Percentiles rank a stretch among this genome's conserved stretches.
phyloP scores from a whole-genome alignment of 2,329 filamentous ascomycete species.

The Tothia fuscella region DNA sequence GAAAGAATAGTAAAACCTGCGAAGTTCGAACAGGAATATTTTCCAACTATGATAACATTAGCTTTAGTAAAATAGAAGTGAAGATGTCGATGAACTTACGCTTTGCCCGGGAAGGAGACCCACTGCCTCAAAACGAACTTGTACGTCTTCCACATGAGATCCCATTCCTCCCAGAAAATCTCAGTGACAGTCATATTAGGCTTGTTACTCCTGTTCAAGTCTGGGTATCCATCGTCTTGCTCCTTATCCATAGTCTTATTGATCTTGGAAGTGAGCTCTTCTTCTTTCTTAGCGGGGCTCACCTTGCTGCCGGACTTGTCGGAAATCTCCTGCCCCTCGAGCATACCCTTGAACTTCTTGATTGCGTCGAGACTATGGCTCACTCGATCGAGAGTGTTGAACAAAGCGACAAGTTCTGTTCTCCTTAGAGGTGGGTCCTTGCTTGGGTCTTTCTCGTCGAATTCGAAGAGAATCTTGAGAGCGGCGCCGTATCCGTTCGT shows the following conservation, averaged over 20 bases:
- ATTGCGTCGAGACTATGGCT: conserved; percentile 69
- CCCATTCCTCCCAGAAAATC: conserved; percentile 50
- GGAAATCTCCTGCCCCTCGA: conserved; percentile 26
- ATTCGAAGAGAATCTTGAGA: conserved; percentile 91
- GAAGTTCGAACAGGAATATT: conserved; percentile 7
- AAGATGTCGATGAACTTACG: conserved; percentile 47
- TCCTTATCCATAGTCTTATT: conserved; percentile 15
- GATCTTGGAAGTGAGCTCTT: conserved; percentile 17
- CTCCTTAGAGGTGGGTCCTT: conserved; percentile 63
- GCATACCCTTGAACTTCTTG: conserved; percentile 53
- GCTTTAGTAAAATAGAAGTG: not conserved
- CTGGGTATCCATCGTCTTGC: conserved; percentile 27
- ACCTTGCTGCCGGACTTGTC: conserved; percentile 11
- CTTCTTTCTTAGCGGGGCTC: not conserved
- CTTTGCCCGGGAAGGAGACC: conserved; percentile 51
- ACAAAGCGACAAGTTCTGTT: conserved; percentile 84
- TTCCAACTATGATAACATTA: conserved; percentile 2
- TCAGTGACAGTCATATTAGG: conserved; percentile 40
- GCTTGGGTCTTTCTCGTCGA: conserved; percentile 53
- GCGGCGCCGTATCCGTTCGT: conserved; percentile 90
- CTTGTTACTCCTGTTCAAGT: conserved; percentile 30
- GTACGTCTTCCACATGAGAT: conserved; percentile 48
- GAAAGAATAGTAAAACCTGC: conserved; percentile 8
- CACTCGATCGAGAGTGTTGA: conserved; percentile 87
- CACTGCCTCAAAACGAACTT: conserved; percentile 60